These are phyloP conservation scores for Mycena indigotica DNA, from an alignment of 768 basidiomycete species.

Conservation along the genomic window DNA sequence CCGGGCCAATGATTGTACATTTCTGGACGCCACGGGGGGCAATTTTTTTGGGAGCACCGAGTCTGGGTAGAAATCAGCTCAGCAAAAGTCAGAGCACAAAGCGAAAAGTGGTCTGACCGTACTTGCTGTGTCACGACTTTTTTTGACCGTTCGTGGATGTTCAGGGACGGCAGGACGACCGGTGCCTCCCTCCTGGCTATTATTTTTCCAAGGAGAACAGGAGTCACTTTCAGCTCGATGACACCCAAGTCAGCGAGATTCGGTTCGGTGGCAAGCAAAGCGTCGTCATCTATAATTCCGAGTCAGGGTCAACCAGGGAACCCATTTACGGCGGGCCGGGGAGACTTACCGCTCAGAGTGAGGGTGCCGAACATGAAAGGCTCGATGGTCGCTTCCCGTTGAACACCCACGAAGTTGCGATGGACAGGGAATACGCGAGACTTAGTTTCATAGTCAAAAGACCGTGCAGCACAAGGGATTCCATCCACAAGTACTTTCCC, in stretches of 20 bases:
- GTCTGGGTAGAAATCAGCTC: too few relatives aligned
- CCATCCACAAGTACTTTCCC: neutral
- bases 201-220: neutral
- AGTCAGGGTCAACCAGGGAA: too few relatives aligned
- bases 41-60: neutral
- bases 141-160: slow-evolving; percentile 30
- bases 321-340: too few relatives aligned
- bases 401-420: too few relatives aligned
- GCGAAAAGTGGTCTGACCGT: slow-evolving; percentile 15
- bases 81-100: too few relatives aligned
- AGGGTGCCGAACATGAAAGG: neutral
- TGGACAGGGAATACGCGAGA: too few relatives aligned
- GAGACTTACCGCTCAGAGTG: too few relatives aligned
- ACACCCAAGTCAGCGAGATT: neutral
- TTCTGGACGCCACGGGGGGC: too few relatives aligned
- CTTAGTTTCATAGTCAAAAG: too few relatives aligned
- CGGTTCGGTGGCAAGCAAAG: neutral
- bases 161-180: slow-evolving; percentile 9
- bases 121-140: slow-evolving; percentile 28
- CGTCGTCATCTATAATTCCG: neutral
- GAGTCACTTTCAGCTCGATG: neutral
- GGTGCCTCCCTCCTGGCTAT: neutral
- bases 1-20: neutral
- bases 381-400: too few relatives aligned
- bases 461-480: neutral